Percentiles rank a stretch among this genome's conserved stretches.
phyloP scores from a whole-genome alignment of 78 protist species.

The Anaeramoeba ignava region DNA sequence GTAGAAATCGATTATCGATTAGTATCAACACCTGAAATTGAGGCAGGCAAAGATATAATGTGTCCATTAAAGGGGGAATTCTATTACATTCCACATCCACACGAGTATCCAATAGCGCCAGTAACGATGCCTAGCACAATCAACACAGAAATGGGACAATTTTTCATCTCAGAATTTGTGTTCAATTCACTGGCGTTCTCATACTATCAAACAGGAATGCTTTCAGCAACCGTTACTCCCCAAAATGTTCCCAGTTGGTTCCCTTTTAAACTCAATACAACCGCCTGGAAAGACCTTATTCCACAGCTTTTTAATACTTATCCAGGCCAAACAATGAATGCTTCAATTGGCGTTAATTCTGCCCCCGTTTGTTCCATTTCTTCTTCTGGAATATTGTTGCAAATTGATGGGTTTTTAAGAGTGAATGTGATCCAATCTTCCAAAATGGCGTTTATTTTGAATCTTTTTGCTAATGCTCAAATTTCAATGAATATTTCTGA shows the following conservation, averaged over 20 bases:
- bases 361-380: background rate
- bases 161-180: background rate
- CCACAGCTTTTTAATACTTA: background rate
- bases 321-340: background rate
- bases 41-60: background rate
- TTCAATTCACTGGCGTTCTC: background rate
- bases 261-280: background rate
- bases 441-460: background rate
- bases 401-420: background rate
- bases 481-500: background rate
- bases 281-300: background rate
- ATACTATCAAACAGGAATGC: background rate
- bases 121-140: background rate
- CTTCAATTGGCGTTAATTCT: background rate
- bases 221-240: background rate
- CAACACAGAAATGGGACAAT: background rate
- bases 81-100: background rate
- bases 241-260: background rate
- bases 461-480: background rate
- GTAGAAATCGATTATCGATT: background rate
- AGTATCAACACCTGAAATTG: background rate
- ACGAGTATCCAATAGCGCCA: background rate
- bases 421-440: background rate
- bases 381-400: background rate
- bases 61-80: background rate